These are phyloP conservation scores for Dimocarpus longan DNA, from an alignment of 345 rosid species.

Conservation along the genomic window DNA sequence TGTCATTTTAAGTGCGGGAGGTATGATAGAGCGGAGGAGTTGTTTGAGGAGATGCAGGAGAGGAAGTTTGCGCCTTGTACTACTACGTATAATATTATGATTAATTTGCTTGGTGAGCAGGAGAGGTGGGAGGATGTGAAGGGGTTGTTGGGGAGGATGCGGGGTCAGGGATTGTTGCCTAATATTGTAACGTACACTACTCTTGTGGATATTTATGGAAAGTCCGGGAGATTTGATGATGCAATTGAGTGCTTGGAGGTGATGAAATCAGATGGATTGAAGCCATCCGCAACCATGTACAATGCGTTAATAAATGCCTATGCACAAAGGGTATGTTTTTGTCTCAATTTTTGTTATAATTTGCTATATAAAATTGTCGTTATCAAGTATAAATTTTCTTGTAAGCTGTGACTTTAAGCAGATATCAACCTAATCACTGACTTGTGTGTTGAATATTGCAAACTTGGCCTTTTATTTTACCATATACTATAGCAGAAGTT, in stretches of 20 bases:
- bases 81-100: slow-evolving; percentile 87
- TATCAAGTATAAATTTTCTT: neutral
- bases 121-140: slow-evolving; percentile 87
- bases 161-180: slow-evolving; percentile 61
- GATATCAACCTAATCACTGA: neutral
- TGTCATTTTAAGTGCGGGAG: slow-evolving; percentile 79
- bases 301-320: slow-evolving; percentile 97
- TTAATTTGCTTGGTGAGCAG: slow-evolving; percentile 76
- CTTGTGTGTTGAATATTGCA: neutral
- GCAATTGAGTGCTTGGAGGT: slow-evolving; percentile 86
- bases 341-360: slow-evolving; percentile 11
- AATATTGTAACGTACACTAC: slow-evolving; percentile 87
- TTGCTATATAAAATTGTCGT: slow-evolving; percentile 3
- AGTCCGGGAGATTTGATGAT: slow-evolving; percentile 82
- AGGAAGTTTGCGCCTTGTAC: slow-evolving; percentile 77
- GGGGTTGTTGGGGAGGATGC: slow-evolving; percentile 68
- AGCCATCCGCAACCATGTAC: slow-evolving; percentile 86
- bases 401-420: neutral
- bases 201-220: slow-evolving; percentile 82
- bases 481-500: neutral
- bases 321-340: slow-evolving; percentile 79
- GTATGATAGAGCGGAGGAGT: slow-evolving; percentile 73
- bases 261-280: slow-evolving; percentile 80
- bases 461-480: neutral
- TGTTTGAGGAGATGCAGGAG: slow-evolving; percentile 78